These are phyloP conservation scores for Protomyces macrosporus DNA, from an alignment of 1,139 yeast genomes.

Conservation along the genomic window DNA sequence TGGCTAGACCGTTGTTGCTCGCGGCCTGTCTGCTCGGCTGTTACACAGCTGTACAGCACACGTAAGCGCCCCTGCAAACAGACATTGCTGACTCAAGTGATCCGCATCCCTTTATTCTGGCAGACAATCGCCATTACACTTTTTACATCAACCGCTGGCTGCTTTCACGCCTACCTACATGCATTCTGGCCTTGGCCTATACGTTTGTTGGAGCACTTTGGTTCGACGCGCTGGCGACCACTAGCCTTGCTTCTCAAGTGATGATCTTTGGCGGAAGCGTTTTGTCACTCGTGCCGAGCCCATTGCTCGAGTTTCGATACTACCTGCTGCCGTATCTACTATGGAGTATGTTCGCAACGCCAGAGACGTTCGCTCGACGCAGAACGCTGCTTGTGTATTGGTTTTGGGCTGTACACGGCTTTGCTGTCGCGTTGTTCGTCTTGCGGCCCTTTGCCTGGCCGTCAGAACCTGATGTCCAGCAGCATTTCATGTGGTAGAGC, in stretches of 20 bases:
- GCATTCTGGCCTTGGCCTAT: conserved; percentile 43
- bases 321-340: conserved; percentile 73
- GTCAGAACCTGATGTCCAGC: conserved; percentile 51
- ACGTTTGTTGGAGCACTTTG: conserved; percentile 58
- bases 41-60: background rate
- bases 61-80: background rate
- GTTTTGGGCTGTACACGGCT: conserved; percentile 57
- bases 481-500: conserved; percentile 82
- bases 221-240: conserved; percentile 56
- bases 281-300: conserved; percentile 74
- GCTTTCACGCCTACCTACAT: conserved; percentile 55
- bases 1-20: background rate
- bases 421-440: conserved; percentile 54
- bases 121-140: conserved; percentile 91
- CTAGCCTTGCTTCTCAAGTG: conserved; percentile 35
- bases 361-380: conserved; percentile 7
- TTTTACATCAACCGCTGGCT: conserved; percentile 53
- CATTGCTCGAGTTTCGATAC: conserved; percentile 89
- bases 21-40: background rate
- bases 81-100: conserved; percentile 47
- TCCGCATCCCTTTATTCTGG: conserved; percentile 82
- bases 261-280: conserved; percentile 52
- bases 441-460: conserved; percentile 64
- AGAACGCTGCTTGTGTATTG: conserved; percentile 52
- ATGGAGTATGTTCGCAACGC: conserved; percentile 55